These are phyloP conservation scores for Hericium alpestre DNA, from an alignment of 768 basidiomycete species.

Conservation along the genomic window DNA sequence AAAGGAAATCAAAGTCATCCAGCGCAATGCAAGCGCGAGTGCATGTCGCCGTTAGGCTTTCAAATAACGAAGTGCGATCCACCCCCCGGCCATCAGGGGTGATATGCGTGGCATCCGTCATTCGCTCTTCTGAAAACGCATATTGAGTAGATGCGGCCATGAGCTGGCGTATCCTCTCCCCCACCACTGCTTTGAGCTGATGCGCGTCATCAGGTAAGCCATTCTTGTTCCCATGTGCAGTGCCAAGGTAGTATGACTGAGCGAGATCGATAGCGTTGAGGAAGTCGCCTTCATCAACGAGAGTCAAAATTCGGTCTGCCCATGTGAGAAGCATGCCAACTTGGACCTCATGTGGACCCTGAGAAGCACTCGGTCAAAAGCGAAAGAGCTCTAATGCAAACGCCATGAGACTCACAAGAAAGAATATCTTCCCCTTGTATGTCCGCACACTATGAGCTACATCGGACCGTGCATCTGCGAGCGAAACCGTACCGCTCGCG, in stretches of 20 bases:
- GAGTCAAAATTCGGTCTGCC: constrained; percentile 83
- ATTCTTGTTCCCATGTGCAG: constrained; percentile 77
- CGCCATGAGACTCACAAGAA: constrained; percentile 51
- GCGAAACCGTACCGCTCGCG: constrained; percentile 34
- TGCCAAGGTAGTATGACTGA: constrained; percentile 68
- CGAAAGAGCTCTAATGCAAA: background rate
- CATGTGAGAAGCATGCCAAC: constrained; percentile 87
- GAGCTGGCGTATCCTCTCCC: constrained; percentile 66
- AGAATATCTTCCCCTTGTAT: constrained; percentile 87
- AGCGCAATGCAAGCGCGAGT: constrained; percentile 74
- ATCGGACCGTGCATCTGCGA: constrained; percentile 39
- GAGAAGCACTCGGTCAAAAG: constrained; percentile 6
- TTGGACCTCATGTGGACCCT: constrained; percentile 58
- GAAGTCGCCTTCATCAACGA: constrained; percentile 81
- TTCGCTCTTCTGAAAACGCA: constrained; percentile 90
- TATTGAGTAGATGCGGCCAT: constrained; percentile 83
- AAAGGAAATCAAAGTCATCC: constrained; percentile 75
- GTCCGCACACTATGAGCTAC: constrained; percentile 63
- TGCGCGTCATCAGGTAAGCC: constrained; percentile 62
- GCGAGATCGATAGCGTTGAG: constrained; percentile 82
- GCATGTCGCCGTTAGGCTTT: constrained; percentile 71
- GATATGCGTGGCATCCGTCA: constrained; percentile 79
- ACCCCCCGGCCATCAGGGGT: constrained; percentile 82
- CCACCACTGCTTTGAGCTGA: constrained; percentile 55
- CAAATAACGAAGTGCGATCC: constrained; percentile 83